Evolutionary conservation across 441 rosid genomes (phyloP), one percentile per base, ranked within the genome.

Genomic region (Gossypium trilobum): DNA sequence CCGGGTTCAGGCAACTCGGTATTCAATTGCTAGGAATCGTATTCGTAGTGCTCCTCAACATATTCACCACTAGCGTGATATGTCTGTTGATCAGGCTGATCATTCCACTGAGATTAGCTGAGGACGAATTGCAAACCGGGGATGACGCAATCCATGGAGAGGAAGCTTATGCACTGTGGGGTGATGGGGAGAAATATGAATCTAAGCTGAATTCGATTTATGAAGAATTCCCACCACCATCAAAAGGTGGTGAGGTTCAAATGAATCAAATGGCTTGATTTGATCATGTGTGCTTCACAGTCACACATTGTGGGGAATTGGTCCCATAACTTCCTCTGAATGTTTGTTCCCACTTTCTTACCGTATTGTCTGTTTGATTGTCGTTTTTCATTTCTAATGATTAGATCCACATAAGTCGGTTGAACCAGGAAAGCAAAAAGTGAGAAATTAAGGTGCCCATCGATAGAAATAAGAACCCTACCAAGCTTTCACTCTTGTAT

Each of bases 131-230:
- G 31, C 83, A 60, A 42, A 76, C 14, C 0, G 85, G 86, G 0
- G 90, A 88, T 52, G 82, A 83, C 13, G 87, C 85, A 0, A 74
- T 86, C 13, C 92, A 86, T 8, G 88, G 92, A 5, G 90, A 79
- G 75, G 81, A 76, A 33, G 83, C 81, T 0, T 82, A 78, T 55
- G 90, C 87, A 0, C 66, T 86, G 64, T 81, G 87, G 83, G 87
- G 87, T 58, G 88, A 86, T 56, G 88, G 82, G 29, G 87, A 83
- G 36, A 88, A 71, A 31, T 78, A 77, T 8, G 87, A 85, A 75
- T 82, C 91, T 0, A 78, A 57, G 80, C 65, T 68, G 16, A 78
- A 60, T 29, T 82, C 78, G 0, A 8, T 73, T 27, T 76, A 36
- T 13, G 87, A 82, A 16, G 88, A 83, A 4, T 75, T 75, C 70